Conservation (phyloP, 1,284 basidiomycete species). For the Apiotrichum akiyoshidainum region DNA sequence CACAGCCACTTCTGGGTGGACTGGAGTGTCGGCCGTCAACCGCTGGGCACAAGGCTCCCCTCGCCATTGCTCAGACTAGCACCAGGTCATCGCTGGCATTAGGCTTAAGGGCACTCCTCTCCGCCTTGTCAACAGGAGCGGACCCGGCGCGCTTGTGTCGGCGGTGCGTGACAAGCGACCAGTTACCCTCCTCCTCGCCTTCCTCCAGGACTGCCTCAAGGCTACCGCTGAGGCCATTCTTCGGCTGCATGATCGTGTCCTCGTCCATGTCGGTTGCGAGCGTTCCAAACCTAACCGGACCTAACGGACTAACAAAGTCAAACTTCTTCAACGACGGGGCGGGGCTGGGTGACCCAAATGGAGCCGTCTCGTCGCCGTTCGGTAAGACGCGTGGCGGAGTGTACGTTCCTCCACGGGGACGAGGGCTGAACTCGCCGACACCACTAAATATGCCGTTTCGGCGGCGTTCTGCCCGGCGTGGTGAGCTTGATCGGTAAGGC, state of each 20-base stretch:
- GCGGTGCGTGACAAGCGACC: constrained; percentile 13
- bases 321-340: constrained; percentile 33
- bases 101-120: not conserved
- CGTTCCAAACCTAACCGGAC: constrained; percentile 22
- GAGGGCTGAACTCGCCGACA: constrained; percentile 37
- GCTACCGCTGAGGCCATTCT: not conserved
- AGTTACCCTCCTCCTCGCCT: constrained; percentile 17
- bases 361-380: constrained; percentile 44
- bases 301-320: constrained; percentile 44
- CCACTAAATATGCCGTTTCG: constrained; percentile 26
- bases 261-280: constrained; percentile 5
- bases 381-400: constrained; percentile 43
- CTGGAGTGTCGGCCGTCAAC: no score
- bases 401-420: constrained; percentile 33
- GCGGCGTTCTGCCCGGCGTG: constrained; percentile 34
- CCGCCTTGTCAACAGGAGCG: constrained; percentile 13
- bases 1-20: no score
- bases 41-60: no score
- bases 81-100: constrained; percentile 14
- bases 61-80: not conserved
- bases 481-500: constrained; percentile 35
- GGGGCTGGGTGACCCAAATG: constrained; percentile 15
- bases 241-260: constrained; percentile 12
- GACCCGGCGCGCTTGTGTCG: constrained; percentile 17
- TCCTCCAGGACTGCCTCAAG: constrained; percentile 20